phyloP scores from a whole-genome alignment of 441 rosid genomes.

The Erysimum pusillum region DNA sequence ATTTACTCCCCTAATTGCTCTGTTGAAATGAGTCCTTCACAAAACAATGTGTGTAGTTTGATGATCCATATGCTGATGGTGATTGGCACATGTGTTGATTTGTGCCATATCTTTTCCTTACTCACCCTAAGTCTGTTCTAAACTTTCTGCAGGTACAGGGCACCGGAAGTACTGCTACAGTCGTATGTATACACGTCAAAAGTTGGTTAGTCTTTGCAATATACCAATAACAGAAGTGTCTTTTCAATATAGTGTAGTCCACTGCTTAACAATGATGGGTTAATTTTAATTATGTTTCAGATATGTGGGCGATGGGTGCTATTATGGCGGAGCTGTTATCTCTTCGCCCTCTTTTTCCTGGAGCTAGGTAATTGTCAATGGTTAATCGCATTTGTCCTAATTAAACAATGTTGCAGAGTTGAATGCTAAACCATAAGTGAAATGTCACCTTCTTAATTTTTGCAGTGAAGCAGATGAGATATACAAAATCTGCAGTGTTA shows the following conservation, averaged over 20 bases:
- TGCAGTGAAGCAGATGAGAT: constrained; percentile 97
- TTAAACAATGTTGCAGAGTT: neutral
- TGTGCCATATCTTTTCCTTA: constrained; percentile 1
- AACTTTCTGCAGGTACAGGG: constrained; percentile 77
- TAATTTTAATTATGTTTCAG: constrained; percentile 51
- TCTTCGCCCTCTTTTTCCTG: constrained; percentile 93
- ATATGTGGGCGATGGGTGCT: constrained; percentile 99
- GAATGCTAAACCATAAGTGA: constrained; percentile 19
- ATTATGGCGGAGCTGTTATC: constrained; percentile 87
- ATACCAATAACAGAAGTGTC: neutral
- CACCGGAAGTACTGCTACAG: constrained; percentile 96
- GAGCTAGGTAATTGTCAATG: constrained; percentile 70
- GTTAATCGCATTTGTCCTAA: too few species aligned
- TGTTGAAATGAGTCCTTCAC: neutral
- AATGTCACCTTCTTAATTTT: constrained; percentile 7
- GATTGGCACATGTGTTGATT: neutral
- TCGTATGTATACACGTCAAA: constrained; percentile 75
- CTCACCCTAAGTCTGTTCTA: constrained; percentile 11
- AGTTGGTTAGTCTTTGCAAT: constrained; percentile 70
- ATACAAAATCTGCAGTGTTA: constrained; percentile 86
- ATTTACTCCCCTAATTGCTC: constrained; percentile 21
- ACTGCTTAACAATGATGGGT: constrained; percentile 3
- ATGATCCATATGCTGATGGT: neutral
- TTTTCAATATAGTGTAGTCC: neutral
- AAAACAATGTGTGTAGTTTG: constrained; percentile 7